phyloP scores from a whole-genome alignment of 2,329 filamentous ascomycete genomes.

The Fusarium brachygibbosum region DNA sequence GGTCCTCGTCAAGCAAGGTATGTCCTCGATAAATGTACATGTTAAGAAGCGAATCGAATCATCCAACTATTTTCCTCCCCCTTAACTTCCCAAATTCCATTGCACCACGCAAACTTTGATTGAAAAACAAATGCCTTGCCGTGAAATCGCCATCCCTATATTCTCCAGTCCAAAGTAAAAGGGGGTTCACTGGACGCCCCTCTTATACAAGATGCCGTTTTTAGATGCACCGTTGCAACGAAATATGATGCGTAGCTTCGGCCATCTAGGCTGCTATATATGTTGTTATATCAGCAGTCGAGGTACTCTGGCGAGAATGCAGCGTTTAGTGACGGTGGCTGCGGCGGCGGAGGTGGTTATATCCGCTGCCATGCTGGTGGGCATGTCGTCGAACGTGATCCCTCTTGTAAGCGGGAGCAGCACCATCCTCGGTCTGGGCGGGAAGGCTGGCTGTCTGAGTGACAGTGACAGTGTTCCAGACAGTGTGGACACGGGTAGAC shows the following conservation, averaged over 20 bases:
- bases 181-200: background rate
- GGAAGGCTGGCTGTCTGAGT: slow-evolving; percentile 50
- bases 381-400: slow-evolving; percentile 53
- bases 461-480: slow-evolving; percentile 63
- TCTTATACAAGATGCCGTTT: slow-evolving; percentile 30
- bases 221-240: slow-evolving; percentile 23
- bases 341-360: slow-evolving; percentile 45
- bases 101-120: slow-evolving; percentile 23
- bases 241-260: slow-evolving; percentile 21
- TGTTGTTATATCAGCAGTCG: slow-evolving; percentile 30
- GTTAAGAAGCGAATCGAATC: slow-evolving; percentile 47
- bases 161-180: slow-evolving; percentile 30
- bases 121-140: slow-evolving; percentile 21
- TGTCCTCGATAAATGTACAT: slow-evolving; percentile 50
- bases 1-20: slow-evolving; percentile 41
- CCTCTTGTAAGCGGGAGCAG: slow-evolving; percentile 43
- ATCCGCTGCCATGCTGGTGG: slow-evolving; percentile 52
- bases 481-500: slow-evolving; percentile 53
- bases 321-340: slow-evolving; percentile 48
- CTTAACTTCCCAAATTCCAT: slow-evolving; percentile 17
- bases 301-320: slow-evolving; percentile 1
- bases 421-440: slow-evolving; percentile 27
- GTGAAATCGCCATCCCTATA: slow-evolving; percentile 34
- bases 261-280: slow-evolving; percentile 10
- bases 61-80: slow-evolving; percentile 40